Base-by-base conservation (phyloP, 495 filamentous ascomycete species). In the Sabuloglossum arenarium region DNA sequence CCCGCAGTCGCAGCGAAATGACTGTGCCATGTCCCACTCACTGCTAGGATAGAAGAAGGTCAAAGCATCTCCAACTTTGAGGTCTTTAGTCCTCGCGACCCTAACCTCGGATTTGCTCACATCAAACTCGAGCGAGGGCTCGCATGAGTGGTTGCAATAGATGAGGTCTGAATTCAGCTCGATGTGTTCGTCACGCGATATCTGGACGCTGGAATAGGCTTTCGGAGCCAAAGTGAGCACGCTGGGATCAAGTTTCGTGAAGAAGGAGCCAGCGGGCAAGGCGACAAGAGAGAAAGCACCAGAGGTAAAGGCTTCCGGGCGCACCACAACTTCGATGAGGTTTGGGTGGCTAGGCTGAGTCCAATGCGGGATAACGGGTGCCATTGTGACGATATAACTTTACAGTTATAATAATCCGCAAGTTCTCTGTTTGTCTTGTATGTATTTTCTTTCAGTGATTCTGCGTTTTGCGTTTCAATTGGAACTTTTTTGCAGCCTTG, bases 1-100 rank as follows among this genome's bases (percentile, higher is more conserved):
- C 0, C 39, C 19, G 64, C 84, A 88, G 37, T 65, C 68, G 63
- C 84, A 88, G 58, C 77, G 68, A 61, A 88, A 88, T 19, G 78
- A 70, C 68, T 86, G 81, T 45, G 78, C 78, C 82, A 86, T 86
- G 57, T 74, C 62, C 80, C 80, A 88, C 67, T 88, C 84, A 3
- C 81, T 81, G 55, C 76, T 81, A 6, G 84, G 84, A 63, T 88
- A 88, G 69, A 88, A 88, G 72, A 85, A 86, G 56, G 82, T 86
- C 45, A 86, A 65, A 56, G 79, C 75, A 54, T 86, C 78, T 32
- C 81, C 82, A 1, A 60, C 62, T 51, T 73, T 66, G 27, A 84
- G 70, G 2, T 50, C 60, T 6, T 55, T 61, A 34, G 75, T 74
- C 19, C 73, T 68, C 12, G 75, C 75, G 2, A 78, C 82, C 16